Percentiles rank a stretch among this genome's conserved stretches.
These are phyloP conservation scores for Henningerozyma blattae DNA, from an alignment of 805 yeast species.

Conservation along the genomic window DNA sequence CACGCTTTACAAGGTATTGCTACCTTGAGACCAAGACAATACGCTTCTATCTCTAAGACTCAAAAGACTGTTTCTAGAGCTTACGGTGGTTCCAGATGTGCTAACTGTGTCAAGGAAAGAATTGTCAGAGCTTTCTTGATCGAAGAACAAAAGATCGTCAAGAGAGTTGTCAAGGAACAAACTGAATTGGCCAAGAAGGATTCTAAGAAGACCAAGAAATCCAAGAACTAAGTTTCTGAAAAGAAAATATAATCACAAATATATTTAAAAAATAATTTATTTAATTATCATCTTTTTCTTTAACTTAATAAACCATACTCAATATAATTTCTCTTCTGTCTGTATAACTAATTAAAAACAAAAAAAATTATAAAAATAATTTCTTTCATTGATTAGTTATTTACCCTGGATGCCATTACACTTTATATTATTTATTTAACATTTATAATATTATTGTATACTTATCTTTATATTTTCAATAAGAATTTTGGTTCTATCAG, in stretches of 20 bases:
- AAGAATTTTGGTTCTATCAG: too few relatives aligned
- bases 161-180: slow-evolving; percentile 97
- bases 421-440: too few relatives aligned
- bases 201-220: slow-evolving; percentile 26
- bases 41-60: slow-evolving; percentile 89
- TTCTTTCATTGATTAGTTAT: too few relatives aligned
- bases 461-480: too few relatives aligned
- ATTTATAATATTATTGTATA: too few relatives aligned
- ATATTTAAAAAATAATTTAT: not conserved
- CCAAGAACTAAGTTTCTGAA: too few relatives aligned
- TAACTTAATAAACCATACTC: too few relatives aligned
- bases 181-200: slow-evolving; percentile 74
- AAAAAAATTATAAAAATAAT: too few relatives aligned
- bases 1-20: slow-evolving; percentile 75
- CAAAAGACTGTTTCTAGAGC: slow-evolving; percentile 98
- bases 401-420: too few relatives aligned
- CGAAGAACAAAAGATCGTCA: slow-evolving; percentile 99
- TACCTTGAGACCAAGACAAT: slow-evolving; percentile 96
- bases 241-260: slow-evolving; percentile 1
- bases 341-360: too few relatives aligned
- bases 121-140: slow-evolving; percentile 98
- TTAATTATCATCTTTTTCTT: too few relatives aligned
- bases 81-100: slow-evolving; percentile 99
- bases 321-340: too few relatives aligned
- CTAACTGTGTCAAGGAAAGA: slow-evolving; percentile 98